phyloP scores from a whole-genome alignment of 441 rosid genomes.

The Cnidoscolus chayamansa region DNA sequence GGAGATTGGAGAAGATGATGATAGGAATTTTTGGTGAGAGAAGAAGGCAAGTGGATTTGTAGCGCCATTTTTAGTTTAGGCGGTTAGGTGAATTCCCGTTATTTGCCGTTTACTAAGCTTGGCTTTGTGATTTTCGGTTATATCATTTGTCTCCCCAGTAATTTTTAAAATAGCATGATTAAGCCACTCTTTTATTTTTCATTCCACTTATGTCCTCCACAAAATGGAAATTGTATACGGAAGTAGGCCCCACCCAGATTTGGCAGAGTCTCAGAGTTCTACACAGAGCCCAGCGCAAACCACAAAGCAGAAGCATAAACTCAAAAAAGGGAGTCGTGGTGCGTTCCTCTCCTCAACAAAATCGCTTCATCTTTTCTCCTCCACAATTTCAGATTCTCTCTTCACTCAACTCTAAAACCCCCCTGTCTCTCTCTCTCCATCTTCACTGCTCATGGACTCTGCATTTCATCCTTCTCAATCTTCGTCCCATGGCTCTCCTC shows the following conservation, averaged over 20 bases:
- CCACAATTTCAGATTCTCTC: neutral
- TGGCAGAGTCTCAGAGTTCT: no score
- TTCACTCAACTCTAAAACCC: neutral
- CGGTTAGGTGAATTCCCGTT: conserved; percentile 20
- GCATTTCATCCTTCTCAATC: neutral
- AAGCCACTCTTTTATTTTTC: neutral
- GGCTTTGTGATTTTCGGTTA: neutral
- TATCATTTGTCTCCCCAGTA: neutral
- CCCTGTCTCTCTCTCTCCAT: neutral
- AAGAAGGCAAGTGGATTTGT: conserved; percentile 33
- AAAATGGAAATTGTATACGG: no score
- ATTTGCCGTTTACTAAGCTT: neutral
- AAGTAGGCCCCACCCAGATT: no score
- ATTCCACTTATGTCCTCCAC: conserved; percentile 8
- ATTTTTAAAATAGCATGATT: neutral
- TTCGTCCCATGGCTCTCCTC: conserved; percentile 41
- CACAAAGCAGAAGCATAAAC: no score
- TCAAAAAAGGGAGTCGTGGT: no score
- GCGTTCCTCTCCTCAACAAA: no score
- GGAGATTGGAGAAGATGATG: conserved; percentile 25
- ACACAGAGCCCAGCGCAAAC: no score
- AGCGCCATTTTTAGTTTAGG: conserved; percentile 65
- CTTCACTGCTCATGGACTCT: conserved; percentile 34
- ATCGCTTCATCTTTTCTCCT: no score
- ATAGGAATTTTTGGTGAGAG: conserved; percentile 31